Evolutionary conservation across 2,329 filamentous ascomycete genomes (phyloP).

Genomic region (Pseudocercospora fuligena): DNA sequence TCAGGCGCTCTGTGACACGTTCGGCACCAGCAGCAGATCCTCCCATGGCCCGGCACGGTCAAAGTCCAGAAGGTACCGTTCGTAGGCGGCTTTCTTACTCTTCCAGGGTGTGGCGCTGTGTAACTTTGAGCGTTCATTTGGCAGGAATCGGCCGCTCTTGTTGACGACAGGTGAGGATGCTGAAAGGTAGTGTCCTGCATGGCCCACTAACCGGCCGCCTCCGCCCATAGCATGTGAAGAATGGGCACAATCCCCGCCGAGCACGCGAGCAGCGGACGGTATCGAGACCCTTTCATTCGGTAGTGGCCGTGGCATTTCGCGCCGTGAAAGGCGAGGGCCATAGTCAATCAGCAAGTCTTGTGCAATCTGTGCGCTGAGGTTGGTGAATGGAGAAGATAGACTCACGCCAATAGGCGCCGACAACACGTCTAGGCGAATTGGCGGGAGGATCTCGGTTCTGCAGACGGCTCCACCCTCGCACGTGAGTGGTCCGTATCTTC

Average conservation of each 20-base stretch:
- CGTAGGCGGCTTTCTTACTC: background rate
- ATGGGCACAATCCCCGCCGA: background rate
- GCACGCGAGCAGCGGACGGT: slow-evolving; percentile 3
- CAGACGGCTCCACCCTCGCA: background rate
- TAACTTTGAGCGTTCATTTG: slow-evolving; percentile 13
- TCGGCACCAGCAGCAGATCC: slow-evolving; percentile 25
- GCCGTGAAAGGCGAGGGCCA: background rate
- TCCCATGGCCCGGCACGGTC: slow-evolving; percentile 9
- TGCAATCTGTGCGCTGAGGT: slow-evolving; percentile 2
- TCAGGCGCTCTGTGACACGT: slow-evolving; percentile 27
- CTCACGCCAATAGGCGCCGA: slow-evolving; percentile 3
- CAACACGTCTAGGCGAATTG: background rate
- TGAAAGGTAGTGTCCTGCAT: background rate
- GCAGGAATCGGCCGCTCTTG: background rate
- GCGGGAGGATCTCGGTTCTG: background rate
- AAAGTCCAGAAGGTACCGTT: slow-evolving; percentile 10
- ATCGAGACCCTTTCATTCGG: slow-evolving; percentile 12
- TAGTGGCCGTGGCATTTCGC: slow-evolving; percentile 8
- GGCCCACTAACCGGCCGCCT: slow-evolving; percentile 6
- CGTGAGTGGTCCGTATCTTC: background rate
- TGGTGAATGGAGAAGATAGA: slow-evolving; percentile 1
- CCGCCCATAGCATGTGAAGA: slow-evolving; percentile 2
- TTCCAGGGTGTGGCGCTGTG: slow-evolving; percentile 14
- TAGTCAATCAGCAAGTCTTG: background rate
- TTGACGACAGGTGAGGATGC: background rate